Evolutionary conservation across 768 basidiomycete genomes (phyloP).

Genomic region (Pisolithus tinctorius): DNA sequence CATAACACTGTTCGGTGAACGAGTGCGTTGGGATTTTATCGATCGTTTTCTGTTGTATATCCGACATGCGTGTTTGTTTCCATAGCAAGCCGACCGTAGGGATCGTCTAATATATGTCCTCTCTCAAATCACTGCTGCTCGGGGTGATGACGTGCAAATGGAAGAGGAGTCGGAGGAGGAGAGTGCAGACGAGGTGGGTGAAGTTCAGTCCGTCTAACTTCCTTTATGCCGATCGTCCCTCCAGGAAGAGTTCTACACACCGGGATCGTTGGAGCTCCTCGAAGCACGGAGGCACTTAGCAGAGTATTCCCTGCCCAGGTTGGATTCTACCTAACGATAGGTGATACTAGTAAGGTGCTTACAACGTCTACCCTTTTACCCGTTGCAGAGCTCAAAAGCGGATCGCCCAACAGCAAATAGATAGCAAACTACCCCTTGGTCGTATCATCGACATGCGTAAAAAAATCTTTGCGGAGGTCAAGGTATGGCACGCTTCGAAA

Average conservation of each 20-base stretch:
- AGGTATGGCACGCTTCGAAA: constrained; percentile 44
- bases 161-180: constrained; percentile 65
- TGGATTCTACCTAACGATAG: constrained; percentile 56
- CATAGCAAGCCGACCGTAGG: constrained; percentile 87
- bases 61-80: constrained; percentile 9
- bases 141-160: constrained; percentile 72
- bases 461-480: constrained; percentile 82
- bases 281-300: constrained; percentile 82
- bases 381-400: constrained; percentile 89
- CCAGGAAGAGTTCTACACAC: constrained; percentile 93
- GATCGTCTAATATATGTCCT: constrained; percentile 93
- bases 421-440: constrained; percentile 80
- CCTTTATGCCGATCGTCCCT: constrained; percentile 5
- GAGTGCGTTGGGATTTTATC: constrained; percentile 55
- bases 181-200: constrained; percentile 67
- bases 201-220: neutral
- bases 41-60: neutral
- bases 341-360: constrained; percentile 68
- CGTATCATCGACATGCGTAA: constrained; percentile 91
- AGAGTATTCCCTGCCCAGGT: constrained; percentile 94
- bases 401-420: constrained; percentile 86
- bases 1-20: constrained; percentile 95
- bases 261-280: constrained; percentile 81
- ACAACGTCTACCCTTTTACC: constrained; percentile 41
- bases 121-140: constrained; percentile 86